Conservation (phyloP, 768 basidiomycete genomes). For the Lactarius pseudohatsudake region DNA sequence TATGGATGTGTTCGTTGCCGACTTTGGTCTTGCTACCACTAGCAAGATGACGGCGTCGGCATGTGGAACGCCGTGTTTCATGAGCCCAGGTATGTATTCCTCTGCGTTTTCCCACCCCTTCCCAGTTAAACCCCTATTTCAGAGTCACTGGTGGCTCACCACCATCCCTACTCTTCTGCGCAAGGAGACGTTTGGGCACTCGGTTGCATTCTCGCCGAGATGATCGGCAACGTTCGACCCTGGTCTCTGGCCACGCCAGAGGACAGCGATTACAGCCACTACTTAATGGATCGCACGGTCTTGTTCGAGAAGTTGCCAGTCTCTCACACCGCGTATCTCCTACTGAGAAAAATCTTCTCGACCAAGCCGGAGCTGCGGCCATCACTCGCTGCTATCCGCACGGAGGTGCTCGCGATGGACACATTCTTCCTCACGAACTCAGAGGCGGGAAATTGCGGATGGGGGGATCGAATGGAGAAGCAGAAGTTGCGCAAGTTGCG, state of each 20-base stretch:
- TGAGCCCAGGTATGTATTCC: slow-evolving; percentile 17
- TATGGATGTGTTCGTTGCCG: slow-evolving; percentile 10
- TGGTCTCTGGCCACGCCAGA: slow-evolving; percentile 5
- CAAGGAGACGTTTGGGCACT: slow-evolving; percentile 24
- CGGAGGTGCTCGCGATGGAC: slow-evolving; percentile 52
- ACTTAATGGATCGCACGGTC: slow-evolving; percentile 1
- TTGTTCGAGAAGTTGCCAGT: slow-evolving; percentile 10
- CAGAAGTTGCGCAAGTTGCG: not conserved
- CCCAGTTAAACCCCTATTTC: not conserved
- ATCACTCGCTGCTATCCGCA: slow-evolving; percentile 59
- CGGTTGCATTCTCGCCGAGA: slow-evolving; percentile 23
- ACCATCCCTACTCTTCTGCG: slow-evolving; percentile 11
- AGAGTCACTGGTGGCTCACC: slow-evolving; percentile 13
- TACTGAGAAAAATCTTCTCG: slow-evolving; percentile 58
- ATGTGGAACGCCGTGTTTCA: slow-evolving; percentile 10
- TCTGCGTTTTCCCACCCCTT: not conserved
- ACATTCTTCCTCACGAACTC: slow-evolving; percentile 60
- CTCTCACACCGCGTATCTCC: slow-evolving; percentile 44
- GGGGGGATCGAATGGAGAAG: slow-evolving; percentile 1
- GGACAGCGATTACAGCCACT: slow-evolving; percentile 6
- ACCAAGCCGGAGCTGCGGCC: slow-evolving; percentile 62
- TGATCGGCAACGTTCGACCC: slow-evolving; percentile 15
- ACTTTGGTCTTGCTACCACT: slow-evolving; percentile 22
- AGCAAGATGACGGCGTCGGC: slow-evolving; percentile 8
- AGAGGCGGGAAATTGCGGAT: slow-evolving; percentile 34